Conservation (phyloP, 139 green algal genomes). For the Spirogloea muscicola region DNA sequence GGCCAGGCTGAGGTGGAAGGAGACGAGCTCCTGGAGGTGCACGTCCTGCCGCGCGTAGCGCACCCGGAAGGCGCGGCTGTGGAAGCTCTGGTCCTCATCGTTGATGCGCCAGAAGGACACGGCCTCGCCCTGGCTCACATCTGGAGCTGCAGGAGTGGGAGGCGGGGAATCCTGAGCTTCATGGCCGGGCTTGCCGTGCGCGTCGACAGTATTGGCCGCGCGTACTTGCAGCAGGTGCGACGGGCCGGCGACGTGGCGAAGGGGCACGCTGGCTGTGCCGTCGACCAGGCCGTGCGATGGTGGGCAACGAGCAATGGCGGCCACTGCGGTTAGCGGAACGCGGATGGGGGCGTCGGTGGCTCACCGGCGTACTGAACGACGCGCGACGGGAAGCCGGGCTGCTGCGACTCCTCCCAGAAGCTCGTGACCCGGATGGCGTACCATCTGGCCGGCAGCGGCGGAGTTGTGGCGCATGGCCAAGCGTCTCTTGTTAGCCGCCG, state of each 20-base stretch:
- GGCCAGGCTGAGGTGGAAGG: slow-evolving; percentile 30
- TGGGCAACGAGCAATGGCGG: too few species aligned
- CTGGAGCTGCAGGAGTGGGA: background rate
- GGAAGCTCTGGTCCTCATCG: slow-evolving; percentile 27
- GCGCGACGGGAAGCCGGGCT: slow-evolving; percentile 16
- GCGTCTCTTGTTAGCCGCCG: too few species aligned
- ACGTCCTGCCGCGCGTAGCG: slow-evolving; percentile 34
- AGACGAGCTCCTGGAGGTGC: slow-evolving; percentile 21
- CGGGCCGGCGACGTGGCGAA: too few species aligned
- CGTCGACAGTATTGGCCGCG: too few species aligned
- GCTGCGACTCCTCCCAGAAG: slow-evolving; percentile 4
- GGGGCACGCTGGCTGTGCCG: too few species aligned
- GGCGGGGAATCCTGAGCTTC: background rate
- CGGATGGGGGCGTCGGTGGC: too few species aligned
- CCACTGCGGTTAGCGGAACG: too few species aligned
- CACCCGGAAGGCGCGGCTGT: slow-evolving; percentile 31
- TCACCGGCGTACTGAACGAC: slow-evolving; percentile 13
- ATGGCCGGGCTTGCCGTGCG: too few species aligned
- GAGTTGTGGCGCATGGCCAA: too few species aligned
- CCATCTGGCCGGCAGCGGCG: too few species aligned
- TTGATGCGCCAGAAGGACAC: slow-evolving; percentile 27
- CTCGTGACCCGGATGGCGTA: slow-evolving; percentile 8
- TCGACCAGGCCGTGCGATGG: too few species aligned
- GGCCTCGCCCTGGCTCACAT: slow-evolving; percentile 13
- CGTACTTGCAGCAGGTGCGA: too few species aligned